Evolutionary conservation across 768 basidiomycete species (phyloP).

Genomic region (Cystobasidium ongulense): DNA sequence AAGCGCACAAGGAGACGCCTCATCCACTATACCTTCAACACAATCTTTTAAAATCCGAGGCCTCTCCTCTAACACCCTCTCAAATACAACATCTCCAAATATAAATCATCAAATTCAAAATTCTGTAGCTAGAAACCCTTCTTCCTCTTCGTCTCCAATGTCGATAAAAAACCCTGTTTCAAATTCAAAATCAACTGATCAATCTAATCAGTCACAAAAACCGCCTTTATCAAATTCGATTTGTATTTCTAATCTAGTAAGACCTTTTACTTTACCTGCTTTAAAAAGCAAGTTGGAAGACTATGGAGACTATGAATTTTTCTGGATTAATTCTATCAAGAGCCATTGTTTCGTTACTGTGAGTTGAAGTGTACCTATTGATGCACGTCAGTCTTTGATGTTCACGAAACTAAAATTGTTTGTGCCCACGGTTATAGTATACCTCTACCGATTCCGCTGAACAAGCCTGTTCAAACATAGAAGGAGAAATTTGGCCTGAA

Average conservation of each 20-base stretch:
- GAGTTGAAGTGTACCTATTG: background rate
- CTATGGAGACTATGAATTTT: constrained; percentile 14
- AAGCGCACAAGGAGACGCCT: background rate
- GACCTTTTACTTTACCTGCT: constrained; percentile 30
- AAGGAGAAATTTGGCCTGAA: constrained; percentile 15
- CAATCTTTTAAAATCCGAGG: background rate
- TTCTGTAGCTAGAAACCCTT: background rate
- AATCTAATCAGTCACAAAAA: background rate
- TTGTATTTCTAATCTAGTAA: constrained; percentile 30
- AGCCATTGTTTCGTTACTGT: constrained; percentile 33
- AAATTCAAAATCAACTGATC: background rate
- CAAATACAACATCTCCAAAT: background rate
- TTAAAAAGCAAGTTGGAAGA: constrained; percentile 28
- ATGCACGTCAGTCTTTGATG: background rate
- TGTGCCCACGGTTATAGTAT: background rate
- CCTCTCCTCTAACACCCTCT: background rate
- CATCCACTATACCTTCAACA: background rate
- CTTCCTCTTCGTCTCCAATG: constrained; percentile 14
- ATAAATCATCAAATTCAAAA: background rate
- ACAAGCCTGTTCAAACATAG: background rate
- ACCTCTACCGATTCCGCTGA: background rate
- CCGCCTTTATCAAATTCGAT: constrained; percentile 25
- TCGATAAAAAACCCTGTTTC: background rate
- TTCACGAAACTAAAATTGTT: background rate
- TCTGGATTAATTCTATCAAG: constrained; percentile 32